phyloP scores from a whole-genome alignment of 768 basidiomycete genomes.

The Leccinum boreale region DNA sequence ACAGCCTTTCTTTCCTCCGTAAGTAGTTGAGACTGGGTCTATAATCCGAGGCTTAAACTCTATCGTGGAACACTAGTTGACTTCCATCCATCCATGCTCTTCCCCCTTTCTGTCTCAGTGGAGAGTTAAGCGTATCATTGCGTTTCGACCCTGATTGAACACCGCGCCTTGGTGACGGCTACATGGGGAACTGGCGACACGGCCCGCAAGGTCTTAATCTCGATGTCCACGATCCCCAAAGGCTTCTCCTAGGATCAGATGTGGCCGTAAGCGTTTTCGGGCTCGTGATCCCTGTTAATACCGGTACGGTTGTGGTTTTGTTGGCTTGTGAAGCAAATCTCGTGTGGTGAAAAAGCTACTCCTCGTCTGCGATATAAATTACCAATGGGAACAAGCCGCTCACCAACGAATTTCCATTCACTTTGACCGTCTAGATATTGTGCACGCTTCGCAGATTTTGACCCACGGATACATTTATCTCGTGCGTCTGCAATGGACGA shows the following conservation, averaged over 20 bases:
- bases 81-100: background rate
- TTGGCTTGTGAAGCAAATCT: background rate
- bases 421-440: background rate
- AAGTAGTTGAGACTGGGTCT: no score
- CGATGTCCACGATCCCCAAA: background rate
- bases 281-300: background rate
- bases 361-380: background rate
- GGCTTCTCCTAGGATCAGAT: background rate
- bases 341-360: background rate
- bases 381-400: background rate
- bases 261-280: background rate
- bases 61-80: background rate
- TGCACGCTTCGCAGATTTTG: background rate
- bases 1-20: background rate
- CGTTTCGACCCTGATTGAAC: background rate
- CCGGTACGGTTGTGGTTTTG: background rate
- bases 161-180: background rate
- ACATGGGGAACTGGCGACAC: background rate
- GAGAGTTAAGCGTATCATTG: background rate
- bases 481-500: conserved; percentile 1
- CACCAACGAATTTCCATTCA: background rate
- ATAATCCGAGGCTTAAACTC: background rate
- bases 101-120: background rate
- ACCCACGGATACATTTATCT: background rate
- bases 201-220: conserved; percentile 6